Evolutionary conservation across 352 stramenopile species (phyloP), one percentile per base, ranked within the genome.

Genomic region (Globisporangium apiculatum): DNA sequence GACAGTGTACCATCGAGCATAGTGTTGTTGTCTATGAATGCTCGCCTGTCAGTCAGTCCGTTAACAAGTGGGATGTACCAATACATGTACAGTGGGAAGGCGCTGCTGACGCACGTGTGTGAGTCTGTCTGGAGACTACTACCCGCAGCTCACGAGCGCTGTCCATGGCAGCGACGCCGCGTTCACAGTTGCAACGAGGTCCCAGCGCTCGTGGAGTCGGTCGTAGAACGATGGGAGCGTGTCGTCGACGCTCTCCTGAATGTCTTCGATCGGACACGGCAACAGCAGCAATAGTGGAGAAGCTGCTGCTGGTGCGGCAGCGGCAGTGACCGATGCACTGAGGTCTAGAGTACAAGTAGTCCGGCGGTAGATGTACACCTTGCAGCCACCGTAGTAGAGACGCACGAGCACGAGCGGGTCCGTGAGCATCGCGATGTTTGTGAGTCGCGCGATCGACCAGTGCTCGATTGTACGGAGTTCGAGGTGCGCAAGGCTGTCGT

Each of bases 391-490:
- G 7, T 66, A 36, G 17, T 53, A 67, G 15, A 76, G 9, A 3
- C 50, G 63, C 11, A 69, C 17, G 10, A 73, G 58, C 38, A 54
- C 51, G 40, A 68, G 40, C 14, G 69, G 69, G 10, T 76, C 69
- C 2, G 66, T 67, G 50, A 76, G 62, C 18, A 64, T 47, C 36
- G 55, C 63, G 36, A 76, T 67, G 50, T 76, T 73, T 17, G 56
- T 66, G 48, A 76, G 64, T 2, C 66, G 64, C 4, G 67, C 48
- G 38, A 74, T 57, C 3, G 66, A 69, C 66, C 58, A 71, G 6
- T 69, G 38, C 42, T 59, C 59, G 8, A 53, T 62, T 7, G 64
- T 60, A 9, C 69, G 61, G 4, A 51, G 48, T 10, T 66, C 53
- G 8, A 75, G 4, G 6, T 60, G 66, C 63, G 67, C 36, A 55